Evolutionary conservation across 2,329 filamentous ascomycete genomes (phyloP).

Genomic region (Drechmeria coniospora): DNA sequence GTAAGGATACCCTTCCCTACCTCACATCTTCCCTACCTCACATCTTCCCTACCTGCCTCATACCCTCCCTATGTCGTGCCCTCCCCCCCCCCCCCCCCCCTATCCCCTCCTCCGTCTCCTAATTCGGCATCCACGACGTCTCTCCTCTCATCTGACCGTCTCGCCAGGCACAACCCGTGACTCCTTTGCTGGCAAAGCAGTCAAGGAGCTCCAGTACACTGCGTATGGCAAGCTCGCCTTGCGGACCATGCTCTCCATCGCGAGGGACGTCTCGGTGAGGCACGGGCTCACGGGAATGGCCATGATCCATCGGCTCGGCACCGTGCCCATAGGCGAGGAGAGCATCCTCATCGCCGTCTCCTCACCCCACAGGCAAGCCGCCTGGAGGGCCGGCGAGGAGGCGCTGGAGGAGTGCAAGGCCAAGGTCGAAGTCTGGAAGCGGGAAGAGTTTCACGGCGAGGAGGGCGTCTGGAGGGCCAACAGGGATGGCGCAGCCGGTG

Average conservation of each 20-base stretch:
- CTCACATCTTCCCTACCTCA: not conserved
- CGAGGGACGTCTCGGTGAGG: slow-evolving; percentile 36
- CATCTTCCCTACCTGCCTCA: not conserved
- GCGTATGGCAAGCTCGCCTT: slow-evolving; percentile 59
- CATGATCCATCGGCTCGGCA: slow-evolving; percentile 71
- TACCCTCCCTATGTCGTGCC: no score
- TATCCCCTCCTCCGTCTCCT: no score
- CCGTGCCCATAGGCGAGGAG: slow-evolving; percentile 81
- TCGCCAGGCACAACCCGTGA: slow-evolving; percentile 57
- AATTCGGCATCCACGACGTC: not conserved
- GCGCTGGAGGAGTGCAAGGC: slow-evolving; percentile 76
- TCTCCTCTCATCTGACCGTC: slow-evolving; percentile 1
- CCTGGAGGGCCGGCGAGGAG: slow-evolving; percentile 81
- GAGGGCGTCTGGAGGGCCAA: slow-evolving; percentile 82
- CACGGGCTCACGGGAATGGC: slow-evolving; percentile 58
- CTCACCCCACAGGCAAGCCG: slow-evolving; percentile 65
- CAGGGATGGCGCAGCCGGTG: slow-evolving; percentile 58
- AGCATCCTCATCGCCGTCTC: slow-evolving; percentile 83
- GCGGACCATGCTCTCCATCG: slow-evolving; percentile 51
- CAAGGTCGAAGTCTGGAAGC: slow-evolving; percentile 88
- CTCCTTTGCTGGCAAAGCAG: slow-evolving; percentile 54
- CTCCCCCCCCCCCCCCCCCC: no score
- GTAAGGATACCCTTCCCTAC: slow-evolving; percentile 24
- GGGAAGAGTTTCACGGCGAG: slow-evolving; percentile 68
- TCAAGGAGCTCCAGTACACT: slow-evolving; percentile 60